Conservation (phyloP, 352 stramenopile species). For the Plasmopara viticola region DNA sequence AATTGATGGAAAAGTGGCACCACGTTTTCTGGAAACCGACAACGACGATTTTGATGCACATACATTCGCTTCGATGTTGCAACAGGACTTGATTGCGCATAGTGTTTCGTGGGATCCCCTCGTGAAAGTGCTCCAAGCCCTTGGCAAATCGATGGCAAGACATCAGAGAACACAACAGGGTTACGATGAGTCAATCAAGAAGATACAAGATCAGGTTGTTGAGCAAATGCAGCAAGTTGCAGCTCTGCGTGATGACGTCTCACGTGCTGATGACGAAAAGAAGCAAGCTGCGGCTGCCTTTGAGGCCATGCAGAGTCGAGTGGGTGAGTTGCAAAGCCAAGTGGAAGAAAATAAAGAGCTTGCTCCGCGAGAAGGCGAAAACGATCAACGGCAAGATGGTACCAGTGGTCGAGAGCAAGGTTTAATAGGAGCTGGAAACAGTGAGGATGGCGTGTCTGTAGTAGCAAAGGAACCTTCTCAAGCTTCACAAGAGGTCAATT, state of each 20-base stretch:
- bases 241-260: conserved; percentile 36
- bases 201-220: conserved; percentile 44
- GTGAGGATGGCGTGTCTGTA: background rate
- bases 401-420: conserved; percentile 3
- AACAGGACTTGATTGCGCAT: conserved; percentile 65
- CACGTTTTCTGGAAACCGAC: conserved; percentile 6
- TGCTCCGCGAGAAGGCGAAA: conserved; percentile 8
- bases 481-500: conserved; percentile 2
- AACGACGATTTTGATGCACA: conserved; percentile 34
- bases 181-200: conserved; percentile 32
- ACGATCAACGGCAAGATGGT: conserved; percentile 15
- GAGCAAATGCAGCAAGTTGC: background rate
- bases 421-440: background rate
- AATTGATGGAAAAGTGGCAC: conserved; percentile 4
- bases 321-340: conserved; percentile 43
- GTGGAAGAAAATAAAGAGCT: conserved; percentile 27
- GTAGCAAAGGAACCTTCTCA: conserved; percentile 9
- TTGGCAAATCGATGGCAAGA: conserved; percentile 45
- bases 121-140: conserved; percentile 50
- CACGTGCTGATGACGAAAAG: conserved; percentile 47
- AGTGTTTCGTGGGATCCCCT: conserved; percentile 69
- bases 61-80: conserved; percentile 51
- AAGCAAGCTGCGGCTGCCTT: conserved; percentile 41
- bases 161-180: conserved; percentile 45
- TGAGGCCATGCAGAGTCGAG: conserved; percentile 38